A percentile compares a stretch with the other conserved stretches of the same genome.
These are phyloP conservation scores for Aschersonia sp. DNA, from an alignment of 2,329 filamentous ascomycete genomes.

Conservation along the genomic window DNA sequence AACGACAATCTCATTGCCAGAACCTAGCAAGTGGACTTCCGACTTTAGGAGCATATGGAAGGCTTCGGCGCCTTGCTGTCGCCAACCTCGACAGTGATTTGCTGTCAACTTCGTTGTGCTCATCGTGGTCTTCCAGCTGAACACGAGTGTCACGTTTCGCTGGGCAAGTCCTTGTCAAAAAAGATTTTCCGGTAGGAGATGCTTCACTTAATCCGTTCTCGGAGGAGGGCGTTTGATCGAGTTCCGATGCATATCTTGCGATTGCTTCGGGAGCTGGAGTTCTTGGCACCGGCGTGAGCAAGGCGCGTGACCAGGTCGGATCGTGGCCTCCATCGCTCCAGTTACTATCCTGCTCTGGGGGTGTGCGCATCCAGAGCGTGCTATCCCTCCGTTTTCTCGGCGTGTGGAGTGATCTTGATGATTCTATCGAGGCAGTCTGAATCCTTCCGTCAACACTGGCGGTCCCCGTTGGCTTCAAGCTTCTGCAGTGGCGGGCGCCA, in stretches of 20 bases:
- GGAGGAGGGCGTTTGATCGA: slow-evolving; percentile 30
- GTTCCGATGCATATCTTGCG: slow-evolving; percentile 33
- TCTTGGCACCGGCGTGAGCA: slow-evolving; percentile 41
- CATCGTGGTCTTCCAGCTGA: slow-evolving; percentile 27
- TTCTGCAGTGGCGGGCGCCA: slow-evolving; percentile 58
- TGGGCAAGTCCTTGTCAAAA: slow-evolving; percentile 39
- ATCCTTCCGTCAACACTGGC: slow-evolving; percentile 54
- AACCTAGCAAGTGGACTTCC: slow-evolving; percentile 53
- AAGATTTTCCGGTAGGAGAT: slow-evolving; percentile 18
- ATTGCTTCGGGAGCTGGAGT: slow-evolving; percentile 42
- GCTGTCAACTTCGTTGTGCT: slow-evolving; percentile 37
- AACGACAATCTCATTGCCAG: slow-evolving; percentile 22
- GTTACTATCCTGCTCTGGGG: slow-evolving; percentile 27
- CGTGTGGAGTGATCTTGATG: slow-evolving; percentile 27
- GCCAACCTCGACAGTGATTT: slow-evolving; percentile 47
- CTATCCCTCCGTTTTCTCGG: slow-evolving; percentile 38
- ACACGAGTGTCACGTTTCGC: slow-evolving; percentile 27
- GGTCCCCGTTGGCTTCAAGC: slow-evolving; percentile 62
- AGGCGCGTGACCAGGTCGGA: slow-evolving; percentile 25
- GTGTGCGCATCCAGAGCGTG: slow-evolving; percentile 38
- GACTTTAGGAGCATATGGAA: slow-evolving; percentile 63
- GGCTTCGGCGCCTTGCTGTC: slow-evolving; percentile 59
- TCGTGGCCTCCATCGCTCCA: slow-evolving; percentile 21
- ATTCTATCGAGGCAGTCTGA: slow-evolving; percentile 25
- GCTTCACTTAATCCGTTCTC: slow-evolving; percentile 17